Conservation (phyloP, 495 filamentous ascomycete species). For the Daldinia bambusicola region DNA sequence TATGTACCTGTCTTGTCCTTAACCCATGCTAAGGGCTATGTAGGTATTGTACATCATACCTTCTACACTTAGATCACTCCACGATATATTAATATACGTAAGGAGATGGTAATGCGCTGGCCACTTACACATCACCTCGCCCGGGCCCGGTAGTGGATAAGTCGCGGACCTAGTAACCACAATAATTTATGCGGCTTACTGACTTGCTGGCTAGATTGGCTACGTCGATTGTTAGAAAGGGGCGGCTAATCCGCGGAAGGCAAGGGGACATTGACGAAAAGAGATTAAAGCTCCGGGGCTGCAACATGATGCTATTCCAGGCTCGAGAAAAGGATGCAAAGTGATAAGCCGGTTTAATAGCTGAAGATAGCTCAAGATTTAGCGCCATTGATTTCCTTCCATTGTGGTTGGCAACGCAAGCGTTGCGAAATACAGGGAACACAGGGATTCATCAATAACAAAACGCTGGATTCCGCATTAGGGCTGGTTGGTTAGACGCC, state of each 20-base stretch:
- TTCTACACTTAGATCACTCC: background rate
- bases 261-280: background rate
- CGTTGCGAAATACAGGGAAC: constrained; percentile 6
- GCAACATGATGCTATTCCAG: constrained; percentile 29
- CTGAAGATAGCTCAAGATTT: background rate
- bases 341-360: constrained; percentile 3
- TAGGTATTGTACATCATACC: too few species aligned
- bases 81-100: background rate
- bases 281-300: constrained; percentile 16
- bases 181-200: constrained; percentile 24
- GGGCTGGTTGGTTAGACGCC: constrained; percentile 39
- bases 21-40: constrained; percentile 11
- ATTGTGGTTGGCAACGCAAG: constrained; percentile 22
- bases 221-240: constrained; percentile 25
- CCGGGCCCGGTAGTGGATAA: constrained; percentile 21
- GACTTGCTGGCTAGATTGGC: constrained; percentile 18
- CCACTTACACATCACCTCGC: constrained; percentile 20
- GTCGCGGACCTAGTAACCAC: constrained; percentile 18
- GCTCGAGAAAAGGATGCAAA: constrained; percentile 21
- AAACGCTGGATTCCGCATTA: constrained; percentile 34
- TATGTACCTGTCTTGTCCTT: constrained; percentile 9
- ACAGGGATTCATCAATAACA: constrained; percentile 25
- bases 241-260: constrained; percentile 24
- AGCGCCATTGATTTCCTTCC: constrained; percentile 7
- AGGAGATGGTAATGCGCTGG: constrained; percentile 4